Percentiles rank a stretch among this genome's conserved stretches.
Evolutionary conservation across 306 rosid species (phyloP).

Genomic region (Lathyrus oleraceus): DNA sequence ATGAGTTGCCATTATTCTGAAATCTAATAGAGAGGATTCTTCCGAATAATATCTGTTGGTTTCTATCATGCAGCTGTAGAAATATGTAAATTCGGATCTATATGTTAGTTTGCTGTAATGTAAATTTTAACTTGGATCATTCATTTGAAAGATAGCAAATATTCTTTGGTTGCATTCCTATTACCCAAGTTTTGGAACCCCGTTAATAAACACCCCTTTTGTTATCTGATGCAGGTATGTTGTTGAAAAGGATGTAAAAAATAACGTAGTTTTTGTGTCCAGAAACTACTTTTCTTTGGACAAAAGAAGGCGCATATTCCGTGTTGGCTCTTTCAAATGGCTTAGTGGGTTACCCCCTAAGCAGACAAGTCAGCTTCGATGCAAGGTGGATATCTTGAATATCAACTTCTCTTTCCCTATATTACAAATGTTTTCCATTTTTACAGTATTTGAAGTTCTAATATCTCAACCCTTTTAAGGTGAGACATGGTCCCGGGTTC

Average conservation of each 20-base stretch:
- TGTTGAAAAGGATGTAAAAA: conserved; percentile 82
- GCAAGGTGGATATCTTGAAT: conserved; percentile 62
- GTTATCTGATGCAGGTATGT: conserved; percentile 69
- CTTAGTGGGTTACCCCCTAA: conserved; percentile 58
- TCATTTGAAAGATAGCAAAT: conserved; percentile 8
- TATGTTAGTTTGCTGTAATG: neutral
- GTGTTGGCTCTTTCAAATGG: conserved; percentile 91
- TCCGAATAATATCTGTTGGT: neutral
- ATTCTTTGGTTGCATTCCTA: conserved; percentile 5
- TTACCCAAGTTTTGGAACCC: neutral
- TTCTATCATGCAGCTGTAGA: neutral
- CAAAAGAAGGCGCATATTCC: conserved; percentile 80
- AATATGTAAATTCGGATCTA: conserved; percentile 4
- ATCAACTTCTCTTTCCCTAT: neutral
- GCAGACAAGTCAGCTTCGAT: conserved; percentile 59
- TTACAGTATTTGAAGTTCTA: conserved; percentile 5
- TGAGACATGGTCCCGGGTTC: conserved; percentile 90
- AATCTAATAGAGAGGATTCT: neutral
- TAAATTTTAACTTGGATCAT: neutral
- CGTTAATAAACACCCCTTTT: neutral
- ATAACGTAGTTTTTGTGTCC: conserved; percentile 87
- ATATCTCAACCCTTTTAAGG: conserved; percentile 60
- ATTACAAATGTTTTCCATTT: neutral
- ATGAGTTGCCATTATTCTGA: neutral
- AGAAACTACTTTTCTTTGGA: conserved; percentile 89